A percentile compares a stretch with the other conserved stretches of the same genome.
These are phyloP conservation scores for Aspergillus texensis DNA, from an alignment of 2,329 filamentous ascomycete species.

Conservation along the genomic window DNA sequence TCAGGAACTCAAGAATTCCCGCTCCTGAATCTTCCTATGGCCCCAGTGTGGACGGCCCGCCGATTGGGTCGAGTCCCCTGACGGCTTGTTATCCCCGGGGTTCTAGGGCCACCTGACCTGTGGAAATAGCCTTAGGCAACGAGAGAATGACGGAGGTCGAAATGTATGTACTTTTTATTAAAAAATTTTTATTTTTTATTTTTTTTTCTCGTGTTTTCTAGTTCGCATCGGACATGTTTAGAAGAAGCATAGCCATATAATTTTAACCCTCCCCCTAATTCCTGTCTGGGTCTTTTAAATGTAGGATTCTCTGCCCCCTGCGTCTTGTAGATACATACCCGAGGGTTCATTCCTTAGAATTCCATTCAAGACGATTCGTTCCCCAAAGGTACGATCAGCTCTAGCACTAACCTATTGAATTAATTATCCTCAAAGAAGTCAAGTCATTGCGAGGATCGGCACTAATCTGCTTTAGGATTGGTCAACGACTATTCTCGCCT, in stretches of 20 bases:
- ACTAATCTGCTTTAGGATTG: conserved; percentile 18
- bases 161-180: background rate
- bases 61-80: conserved; percentile 18
- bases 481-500: conserved; percentile 17
- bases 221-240: background rate
- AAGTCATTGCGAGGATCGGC: conserved; percentile 17
- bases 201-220: conserved; percentile 6
- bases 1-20: conserved; percentile 13
- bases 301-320: background rate
- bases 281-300: background rate
- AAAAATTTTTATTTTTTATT: background rate
- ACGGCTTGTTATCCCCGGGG: conserved; percentile 15
- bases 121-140: conserved; percentile 16
- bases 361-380: background rate
- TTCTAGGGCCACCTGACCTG: conserved; percentile 20
- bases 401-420: conserved; percentile 7
- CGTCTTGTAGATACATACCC: background rate
- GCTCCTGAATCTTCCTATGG: conserved; percentile 21
- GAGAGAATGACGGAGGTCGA: conserved; percentile 14
- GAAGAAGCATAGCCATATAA: background rate
- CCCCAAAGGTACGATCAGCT: conserved; percentile 9
- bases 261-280: background rate
- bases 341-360: conserved; percentile 4
- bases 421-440: conserved; percentile 11
- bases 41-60: conserved; percentile 13